Base-by-base conservation (phyloP, 148 eudicot genomes). In the Gaultheria prostrata region DNA sequence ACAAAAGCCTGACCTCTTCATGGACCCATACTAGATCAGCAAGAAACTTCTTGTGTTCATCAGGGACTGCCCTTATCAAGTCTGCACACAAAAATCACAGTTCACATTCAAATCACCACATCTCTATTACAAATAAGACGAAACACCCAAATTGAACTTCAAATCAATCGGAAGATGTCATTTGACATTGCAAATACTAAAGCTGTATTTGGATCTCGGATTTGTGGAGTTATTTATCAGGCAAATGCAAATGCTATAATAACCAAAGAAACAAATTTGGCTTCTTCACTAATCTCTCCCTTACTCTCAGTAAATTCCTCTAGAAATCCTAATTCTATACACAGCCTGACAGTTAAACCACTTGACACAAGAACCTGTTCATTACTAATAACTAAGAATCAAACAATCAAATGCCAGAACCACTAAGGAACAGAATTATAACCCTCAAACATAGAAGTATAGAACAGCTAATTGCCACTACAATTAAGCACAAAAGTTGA, bases 1-100 rank as follows among this genome's bases (percentile, higher is more conserved):
- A 45, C 13, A 67, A 67, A 61, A 77, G 83, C 33, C 88, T 80
- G 63, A 95, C 98, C 97, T 94, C 95, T 89, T 96, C 98, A 85
- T 96, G 98, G 69, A 96, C 92, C 98, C 98, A 96, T 81, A 91
- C 95, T 87, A 94, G 82, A 85, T 92, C 89, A 57, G 95, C 93
- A 83, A 96, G 95, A 89, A 96, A 96, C 86, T 88, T 91, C 88
- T 94, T 96, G 90, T 96, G 98, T 51, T 93, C 97, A 81, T 90
- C 93, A 77, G 98, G 97, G 78, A 96, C 94, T 74, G 92, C 98
- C 86, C 82, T 93, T 81, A 85, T 87, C 89, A 96, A 85, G 84
- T 91, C 98, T 94, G 89, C 46, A 75, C 61, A 86, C 77, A 80
- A 77, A 21, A 49, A 4, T 57, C 28, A 39, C 15, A 17, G 28